Conservation (phyloP, 805 yeast species). For the Tetrapisispora arboricola region DNA sequence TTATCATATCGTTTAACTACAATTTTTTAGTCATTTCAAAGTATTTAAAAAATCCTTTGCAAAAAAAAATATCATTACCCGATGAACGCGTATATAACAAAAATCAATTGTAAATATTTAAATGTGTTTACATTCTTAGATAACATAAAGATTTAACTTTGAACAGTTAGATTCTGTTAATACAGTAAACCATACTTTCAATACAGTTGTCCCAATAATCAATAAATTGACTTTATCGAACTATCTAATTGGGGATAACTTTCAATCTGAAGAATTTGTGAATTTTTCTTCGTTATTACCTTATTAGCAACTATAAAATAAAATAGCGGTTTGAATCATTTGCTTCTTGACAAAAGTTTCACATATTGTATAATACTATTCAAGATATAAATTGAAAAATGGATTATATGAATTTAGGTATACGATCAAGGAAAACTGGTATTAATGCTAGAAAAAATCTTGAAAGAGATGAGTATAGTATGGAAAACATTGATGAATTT, state of each 20-base stretch:
- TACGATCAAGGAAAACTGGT: slow-evolving; percentile 60
- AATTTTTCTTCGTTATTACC: too few relatives aligned
- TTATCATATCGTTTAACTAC: too few relatives aligned
- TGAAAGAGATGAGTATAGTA: slow-evolving; percentile 12
- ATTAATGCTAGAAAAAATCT: slow-evolving; percentile 9
- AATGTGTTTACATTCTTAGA: not conserved
- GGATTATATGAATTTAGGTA: slow-evolving; percentile 43
- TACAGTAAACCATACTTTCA: not conserved
- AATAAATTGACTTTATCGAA: too few relatives aligned
- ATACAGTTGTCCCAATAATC: too few relatives aligned
- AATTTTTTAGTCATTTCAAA: too few relatives aligned
- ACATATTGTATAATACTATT: too few relatives aligned
- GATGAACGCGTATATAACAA: not conserved
- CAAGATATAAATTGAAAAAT: slow-evolving; percentile 9
- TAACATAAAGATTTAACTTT: not conserved
- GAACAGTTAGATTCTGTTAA: not conserved
- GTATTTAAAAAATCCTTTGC: not conserved
- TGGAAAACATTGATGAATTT: slow-evolving; percentile 45
- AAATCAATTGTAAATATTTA: not conserved
- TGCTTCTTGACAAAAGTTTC: too few relatives aligned
- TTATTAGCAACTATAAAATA: too few relatives aligned
- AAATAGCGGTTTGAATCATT: too few relatives aligned
- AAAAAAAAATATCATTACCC: not conserved
- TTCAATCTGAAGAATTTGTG: too few relatives aligned
- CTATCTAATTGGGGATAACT: too few relatives aligned